phyloP scores from a whole-genome alignment of 2,329 filamentous ascomycete genomes.

The Ampelomyces quisqualis region DNA sequence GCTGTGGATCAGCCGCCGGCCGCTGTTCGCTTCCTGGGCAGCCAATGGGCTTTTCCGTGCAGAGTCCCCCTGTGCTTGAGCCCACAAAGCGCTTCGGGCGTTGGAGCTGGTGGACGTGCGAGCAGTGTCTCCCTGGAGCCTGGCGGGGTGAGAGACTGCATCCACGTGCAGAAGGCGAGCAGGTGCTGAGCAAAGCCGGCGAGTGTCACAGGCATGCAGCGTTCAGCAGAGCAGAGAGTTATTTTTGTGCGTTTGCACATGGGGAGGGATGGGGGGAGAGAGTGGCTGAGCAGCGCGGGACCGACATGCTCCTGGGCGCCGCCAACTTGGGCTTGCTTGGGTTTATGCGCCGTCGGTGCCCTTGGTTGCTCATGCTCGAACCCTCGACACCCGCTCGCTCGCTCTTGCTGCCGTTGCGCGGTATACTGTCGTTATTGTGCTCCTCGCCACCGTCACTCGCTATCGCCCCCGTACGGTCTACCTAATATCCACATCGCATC shows the following conservation, averaged over 20 bases:
- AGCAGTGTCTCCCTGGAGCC: conserved; percentile 5
- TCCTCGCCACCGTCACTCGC: conserved; percentile 9
- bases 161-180: conserved; percentile 11
- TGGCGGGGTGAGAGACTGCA: conserved; percentile 14
- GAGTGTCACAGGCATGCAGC: conserved; percentile 25
- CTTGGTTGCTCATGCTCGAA: background rate
- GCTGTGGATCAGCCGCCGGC: conserved; percentile 32
- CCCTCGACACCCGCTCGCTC: conserved; percentile 4
- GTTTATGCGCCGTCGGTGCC: conserved; percentile 5
- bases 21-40: conserved; percentile 9
- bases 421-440: conserved; percentile 15
- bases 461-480: conserved; percentile 10
- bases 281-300: conserved; percentile 21
- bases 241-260: conserved; percentile 30
- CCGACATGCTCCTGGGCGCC: conserved; percentile 4
- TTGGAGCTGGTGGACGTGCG: conserved; percentile 8
- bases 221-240: conserved; percentile 17
- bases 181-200: conserved; percentile 17
- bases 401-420: conserved; percentile 11
- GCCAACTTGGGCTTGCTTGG: conserved; percentile 3
- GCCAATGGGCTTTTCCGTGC: conserved; percentile 15
- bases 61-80: conserved; percentile 15
- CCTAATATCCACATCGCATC: no score
- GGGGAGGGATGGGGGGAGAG: conserved; percentile 15
- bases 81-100: conserved; percentile 13